These are phyloP conservation scores for Pseudophaeomoniella oleicola DNA, from an alignment of 2,329 filamentous ascomycete genomes.

Conservation along the genomic window DNA sequence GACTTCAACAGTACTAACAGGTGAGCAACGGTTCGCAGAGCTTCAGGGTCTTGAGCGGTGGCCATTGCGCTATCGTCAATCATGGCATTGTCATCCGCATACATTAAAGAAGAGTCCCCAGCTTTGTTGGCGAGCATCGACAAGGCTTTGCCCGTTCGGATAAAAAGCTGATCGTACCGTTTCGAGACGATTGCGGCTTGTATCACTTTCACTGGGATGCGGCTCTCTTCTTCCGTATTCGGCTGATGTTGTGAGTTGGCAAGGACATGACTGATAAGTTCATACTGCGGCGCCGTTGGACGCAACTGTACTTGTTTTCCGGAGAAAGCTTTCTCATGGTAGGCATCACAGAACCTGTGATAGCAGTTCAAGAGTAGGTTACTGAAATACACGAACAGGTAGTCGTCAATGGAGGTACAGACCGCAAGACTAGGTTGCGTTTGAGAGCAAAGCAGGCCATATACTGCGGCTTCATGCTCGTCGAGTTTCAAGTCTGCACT, in stretches of 20 bases:
- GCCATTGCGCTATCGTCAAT: slow-evolving; percentile 33
- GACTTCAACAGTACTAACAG: slow-evolving; percentile 51
- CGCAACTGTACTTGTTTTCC: slow-evolving; percentile 37
- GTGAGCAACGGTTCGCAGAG: slow-evolving; percentile 56
- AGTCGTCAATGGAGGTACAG: slow-evolving; percentile 71
- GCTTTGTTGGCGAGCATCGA: slow-evolving; percentile 18
- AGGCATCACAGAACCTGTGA: slow-evolving; percentile 45
- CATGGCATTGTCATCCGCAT: slow-evolving; percentile 26
- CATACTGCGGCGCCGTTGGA: slow-evolving; percentile 38
- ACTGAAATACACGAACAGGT: slow-evolving; percentile 77
- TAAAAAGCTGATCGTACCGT: slow-evolving; percentile 26
- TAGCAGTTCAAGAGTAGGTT: slow-evolving; percentile 69
- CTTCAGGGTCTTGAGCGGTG: slow-evolving; percentile 35
- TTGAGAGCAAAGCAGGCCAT: slow-evolving; percentile 79
- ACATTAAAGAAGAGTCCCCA: slow-evolving; percentile 18
- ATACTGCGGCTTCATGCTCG: slow-evolving; percentile 76
- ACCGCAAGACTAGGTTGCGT: slow-evolving; percentile 61
- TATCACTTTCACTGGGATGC: slow-evolving; percentile 28
- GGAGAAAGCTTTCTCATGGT: slow-evolving; percentile 35
- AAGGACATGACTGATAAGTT: slow-evolving; percentile 22
- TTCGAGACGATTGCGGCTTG: slow-evolving; percentile 27
- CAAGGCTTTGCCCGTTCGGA: slow-evolving; percentile 23
- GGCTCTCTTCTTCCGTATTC: slow-evolving; percentile 20
- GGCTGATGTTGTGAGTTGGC: slow-evolving; percentile 10
- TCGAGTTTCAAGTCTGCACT: slow-evolving; percentile 27